phyloP scores from a whole-genome alignment of 305 asterid genomes.

The Fraxinus latifolia region DNA sequence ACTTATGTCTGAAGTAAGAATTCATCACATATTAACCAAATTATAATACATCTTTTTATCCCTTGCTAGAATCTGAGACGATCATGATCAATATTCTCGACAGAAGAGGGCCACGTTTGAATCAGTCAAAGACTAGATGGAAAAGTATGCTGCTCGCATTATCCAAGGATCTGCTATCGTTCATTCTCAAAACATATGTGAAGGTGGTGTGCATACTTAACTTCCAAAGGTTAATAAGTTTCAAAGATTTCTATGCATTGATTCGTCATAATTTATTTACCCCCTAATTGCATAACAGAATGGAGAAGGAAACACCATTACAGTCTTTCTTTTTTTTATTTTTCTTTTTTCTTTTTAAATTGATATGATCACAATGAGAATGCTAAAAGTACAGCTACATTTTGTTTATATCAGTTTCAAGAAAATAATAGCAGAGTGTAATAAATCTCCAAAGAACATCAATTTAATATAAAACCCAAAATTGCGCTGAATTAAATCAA shows the following conservation, averaged over 20 bases:
- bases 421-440: not conserved
- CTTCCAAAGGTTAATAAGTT: not conserved
- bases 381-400: not conserved
- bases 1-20: not conserved
- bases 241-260: not conserved
- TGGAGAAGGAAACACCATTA: not conserved
- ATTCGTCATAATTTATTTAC: not conserved
- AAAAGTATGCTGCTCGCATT: not conserved
- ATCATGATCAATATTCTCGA: not conserved
- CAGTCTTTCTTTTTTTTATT: not conserved
- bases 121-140: not conserved
- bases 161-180: not conserved
- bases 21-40: constrained; percentile 2
- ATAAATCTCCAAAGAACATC: not conserved
- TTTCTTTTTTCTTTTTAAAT: not conserved
- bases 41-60: not conserved
- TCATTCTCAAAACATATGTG: not conserved
- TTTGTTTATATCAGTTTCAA: not conserved
- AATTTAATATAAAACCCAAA: not conserved
- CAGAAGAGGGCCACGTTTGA: not conserved
- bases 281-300: not conserved
- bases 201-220: not conserved
- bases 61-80: not conserved
- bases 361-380: not conserved
- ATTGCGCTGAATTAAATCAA: not conserved